Conservation (phyloP, 2,329 filamentous ascomycete species). For the Neoascochyta sp. region DNA sequence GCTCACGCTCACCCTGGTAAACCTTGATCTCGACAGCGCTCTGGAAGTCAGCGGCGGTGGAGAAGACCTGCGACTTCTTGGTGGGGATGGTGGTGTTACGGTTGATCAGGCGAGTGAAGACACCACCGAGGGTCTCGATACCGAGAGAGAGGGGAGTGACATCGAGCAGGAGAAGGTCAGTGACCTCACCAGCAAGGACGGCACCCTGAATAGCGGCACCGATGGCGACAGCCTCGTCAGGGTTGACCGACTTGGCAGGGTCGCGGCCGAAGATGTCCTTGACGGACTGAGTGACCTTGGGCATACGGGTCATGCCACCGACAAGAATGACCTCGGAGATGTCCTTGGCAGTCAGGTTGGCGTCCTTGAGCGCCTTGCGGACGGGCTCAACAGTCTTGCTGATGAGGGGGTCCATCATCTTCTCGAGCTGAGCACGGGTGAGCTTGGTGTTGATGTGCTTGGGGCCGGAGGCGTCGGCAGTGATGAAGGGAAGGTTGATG, state of each 20-base stretch:
- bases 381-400: constrained; percentile 83
- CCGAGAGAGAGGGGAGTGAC: constrained; percentile 94
- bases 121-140: constrained; percentile 97
- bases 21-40: constrained; percentile 99
- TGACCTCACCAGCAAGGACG: constrained; percentile 93
- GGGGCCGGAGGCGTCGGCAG: constrained; percentile 87
- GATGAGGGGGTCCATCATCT: constrained; percentile 87
- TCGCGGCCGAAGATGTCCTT: constrained; percentile 96
- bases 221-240: constrained; percentile 95
- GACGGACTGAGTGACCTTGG: constrained; percentile 93
- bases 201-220: constrained; percentile 97
- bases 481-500: constrained; percentile 98
- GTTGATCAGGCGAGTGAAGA: constrained; percentile 97
- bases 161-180: constrained; percentile 90
- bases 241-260: constrained; percentile 96
- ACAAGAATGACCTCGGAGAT: constrained; percentile 98
- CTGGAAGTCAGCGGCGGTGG: constrained; percentile 96
- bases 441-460: constrained; percentile 99
- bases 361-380: constrained; percentile 95
- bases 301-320: constrained; percentile 99
- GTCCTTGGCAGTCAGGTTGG: constrained; percentile 82
- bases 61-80: constrained; percentile 99
- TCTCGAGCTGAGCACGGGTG: constrained; percentile 86
- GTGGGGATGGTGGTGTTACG: constrained; percentile 98
- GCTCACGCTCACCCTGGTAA: constrained; percentile 99